These are phyloP conservation scores for Arthrobotrys musiformis DNA, from an alignment of 2,329 filamentous ascomycete genomes.

Conservation along the genomic window DNA sequence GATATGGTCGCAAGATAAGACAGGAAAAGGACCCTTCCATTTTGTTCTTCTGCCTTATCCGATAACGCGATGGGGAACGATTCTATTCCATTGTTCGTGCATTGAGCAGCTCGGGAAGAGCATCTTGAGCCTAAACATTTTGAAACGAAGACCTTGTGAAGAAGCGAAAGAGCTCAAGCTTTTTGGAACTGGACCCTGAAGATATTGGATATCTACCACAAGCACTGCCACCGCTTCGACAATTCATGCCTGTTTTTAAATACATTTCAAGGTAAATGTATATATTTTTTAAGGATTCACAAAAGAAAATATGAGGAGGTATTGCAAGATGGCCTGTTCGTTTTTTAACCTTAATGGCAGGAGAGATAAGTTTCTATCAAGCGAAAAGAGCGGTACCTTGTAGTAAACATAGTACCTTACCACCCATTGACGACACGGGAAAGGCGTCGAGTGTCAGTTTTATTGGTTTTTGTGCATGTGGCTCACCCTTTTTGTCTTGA, in stretches of 20 bases:
- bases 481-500: slow-evolving; percentile 10
- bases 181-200: not conserved
- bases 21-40: slow-evolving; percentile 20
- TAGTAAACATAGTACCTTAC: too few relatives aligned
- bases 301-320: not conserved
- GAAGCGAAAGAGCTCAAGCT: slow-evolving; percentile 28
- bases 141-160: slow-evolving; percentile 18
- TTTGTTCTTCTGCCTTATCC: slow-evolving; percentile 16
- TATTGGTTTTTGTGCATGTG: slow-evolving; percentile 35
- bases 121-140: slow-evolving; percentile 51
- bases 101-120: slow-evolving; percentile 8
- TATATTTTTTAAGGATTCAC: not conserved
- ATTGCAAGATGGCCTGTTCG: not conserved
- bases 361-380: slow-evolving; percentile 28
- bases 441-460: slow-evolving; percentile 38
- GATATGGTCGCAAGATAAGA: slow-evolving; percentile 40
- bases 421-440: slow-evolving; percentile 4
- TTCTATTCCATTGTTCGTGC: not conserved
- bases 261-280: too few relatives aligned
- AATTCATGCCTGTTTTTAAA: slow-evolving; percentile 34
- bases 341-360: slow-evolving; percentile 40
- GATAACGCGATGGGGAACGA: slow-evolving; percentile 16
- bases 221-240: slow-evolving; percentile 54
- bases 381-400: not conserved
- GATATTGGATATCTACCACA: slow-evolving; percentile 26